Percentiles rank a stretch among this genome's conserved stretches.
Evolutionary conservation across 2,329 filamentous ascomycete species (phyloP).

Genomic region (Alternaria sp.): DNA sequence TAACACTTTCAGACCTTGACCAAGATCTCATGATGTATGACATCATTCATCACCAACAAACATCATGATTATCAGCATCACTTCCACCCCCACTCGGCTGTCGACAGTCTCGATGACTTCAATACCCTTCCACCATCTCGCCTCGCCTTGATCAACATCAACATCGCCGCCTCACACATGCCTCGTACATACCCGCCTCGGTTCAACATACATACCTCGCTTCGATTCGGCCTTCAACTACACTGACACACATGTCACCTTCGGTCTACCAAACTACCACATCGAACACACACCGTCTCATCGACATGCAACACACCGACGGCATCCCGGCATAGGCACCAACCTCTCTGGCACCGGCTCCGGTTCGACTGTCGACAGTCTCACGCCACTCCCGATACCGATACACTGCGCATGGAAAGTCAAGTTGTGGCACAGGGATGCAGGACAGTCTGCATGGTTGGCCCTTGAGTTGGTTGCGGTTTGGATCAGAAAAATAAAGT

Average conservation of each 20-base stretch:
- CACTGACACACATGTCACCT: neutral
- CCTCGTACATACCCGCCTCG: neutral
- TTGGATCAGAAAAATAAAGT: constrained; percentile 10
- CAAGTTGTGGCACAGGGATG: constrained; percentile 9
- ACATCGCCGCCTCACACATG: neutral
- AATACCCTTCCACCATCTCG: neutral
- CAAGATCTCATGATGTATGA: constrained; percentile 8
- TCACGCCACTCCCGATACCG: neutral
- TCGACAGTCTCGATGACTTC: neutral
- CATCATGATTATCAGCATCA: constrained; percentile 4
- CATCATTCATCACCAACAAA: neutral
- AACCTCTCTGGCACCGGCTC: constrained; percentile 6
- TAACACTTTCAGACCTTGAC: constrained; percentile 1
- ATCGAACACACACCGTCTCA: neutral
- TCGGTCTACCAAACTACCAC: neutral
- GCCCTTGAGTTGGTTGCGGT: constrained; percentile 11
- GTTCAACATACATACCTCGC: neutral
- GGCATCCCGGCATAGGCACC: constrained; percentile 3
- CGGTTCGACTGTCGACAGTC: constrained; percentile 1
- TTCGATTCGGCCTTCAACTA: neutral
- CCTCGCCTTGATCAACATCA: neutral
- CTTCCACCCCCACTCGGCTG: neutral
- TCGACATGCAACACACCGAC: neutral
- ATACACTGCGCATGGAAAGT: neutral
- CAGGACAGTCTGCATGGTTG: constrained; percentile 2